These are phyloP conservation scores for Nicotiana paniculata DNA, from an alignment of 257 asterid genomes.

Conservation along the genomic window DNA sequence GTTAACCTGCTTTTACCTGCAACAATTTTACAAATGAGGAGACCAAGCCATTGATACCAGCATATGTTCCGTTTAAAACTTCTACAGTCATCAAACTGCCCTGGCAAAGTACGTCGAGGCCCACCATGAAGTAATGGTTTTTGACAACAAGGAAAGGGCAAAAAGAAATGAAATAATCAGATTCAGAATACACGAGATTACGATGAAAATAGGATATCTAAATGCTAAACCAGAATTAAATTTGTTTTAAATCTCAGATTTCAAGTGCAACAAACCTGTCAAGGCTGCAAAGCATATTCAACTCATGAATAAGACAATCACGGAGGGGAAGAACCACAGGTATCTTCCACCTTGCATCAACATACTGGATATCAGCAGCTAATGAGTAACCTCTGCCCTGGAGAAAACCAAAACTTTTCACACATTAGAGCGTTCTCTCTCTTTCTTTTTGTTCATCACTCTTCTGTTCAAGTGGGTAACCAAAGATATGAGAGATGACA, in stretches of 20 bases:
- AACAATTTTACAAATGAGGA: conserved; percentile 77
- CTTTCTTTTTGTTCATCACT: background rate
- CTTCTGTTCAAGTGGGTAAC: background rate
- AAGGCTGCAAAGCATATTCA: conserved; percentile 64
- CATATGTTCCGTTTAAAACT: conserved; percentile 34
- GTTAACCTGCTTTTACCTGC: conserved; percentile 42
- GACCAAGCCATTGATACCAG: conserved; percentile 76
- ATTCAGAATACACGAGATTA: background rate
- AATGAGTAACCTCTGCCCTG: conserved; percentile 93
- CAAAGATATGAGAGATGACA: background rate
- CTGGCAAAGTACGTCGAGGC: conserved; percentile 24
- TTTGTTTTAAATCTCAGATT: background rate
- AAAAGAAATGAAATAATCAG: background rate
- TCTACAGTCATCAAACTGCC: conserved; percentile 73
- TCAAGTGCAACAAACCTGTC: conserved; percentile 51
- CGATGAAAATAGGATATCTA: background rate
- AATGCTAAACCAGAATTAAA: background rate
- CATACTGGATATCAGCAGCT: conserved; percentile 88
- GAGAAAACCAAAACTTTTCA: conserved; percentile 5
- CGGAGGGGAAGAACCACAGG: conserved; percentile 88
- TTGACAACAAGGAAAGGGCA: background rate
- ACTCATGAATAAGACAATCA: conserved; percentile 77
- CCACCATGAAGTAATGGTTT: conserved; percentile 23
- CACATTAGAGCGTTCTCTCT: background rate
- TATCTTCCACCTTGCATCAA: conserved; percentile 81